phyloP scores from a whole-genome alignment of 1,284 basidiomycete genomes.

The Phylloboletellus chloephorus region DNA sequence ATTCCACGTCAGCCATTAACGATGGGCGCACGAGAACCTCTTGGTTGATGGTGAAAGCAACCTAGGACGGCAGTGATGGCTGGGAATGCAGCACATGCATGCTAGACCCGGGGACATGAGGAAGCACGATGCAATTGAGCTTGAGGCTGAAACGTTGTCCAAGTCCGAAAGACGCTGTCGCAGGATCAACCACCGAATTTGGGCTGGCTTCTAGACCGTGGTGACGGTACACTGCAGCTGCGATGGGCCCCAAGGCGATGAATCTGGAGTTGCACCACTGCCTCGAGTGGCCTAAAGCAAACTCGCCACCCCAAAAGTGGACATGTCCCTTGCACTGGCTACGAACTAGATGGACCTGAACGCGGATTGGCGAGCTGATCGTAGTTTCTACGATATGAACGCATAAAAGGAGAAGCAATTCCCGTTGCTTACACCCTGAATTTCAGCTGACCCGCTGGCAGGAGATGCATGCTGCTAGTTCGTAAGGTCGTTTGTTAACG shows the following conservation, averaged over 20 bases:
- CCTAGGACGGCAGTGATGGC: slow-evolving; percentile 25
- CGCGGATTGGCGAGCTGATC: slow-evolving; percentile 6
- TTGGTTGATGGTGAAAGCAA: slow-evolving; percentile 15
- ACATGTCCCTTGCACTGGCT: background rate
- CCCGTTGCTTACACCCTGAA: slow-evolving; percentile 31
- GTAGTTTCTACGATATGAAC: slow-evolving; percentile 16
- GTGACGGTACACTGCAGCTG: slow-evolving; percentile 8
- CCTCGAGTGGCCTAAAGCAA: background rate
- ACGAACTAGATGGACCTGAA: slow-evolving; percentile 1
- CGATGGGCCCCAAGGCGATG: slow-evolving; percentile 5
- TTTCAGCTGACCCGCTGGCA: slow-evolving; percentile 18
- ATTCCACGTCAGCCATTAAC: slow-evolving; percentile 11
- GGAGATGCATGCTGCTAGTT: slow-evolving; percentile 14
- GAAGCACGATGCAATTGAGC: slow-evolving; percentile 12
- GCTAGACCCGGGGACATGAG: slow-evolving; percentile 3
- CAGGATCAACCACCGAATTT: slow-evolving; percentile 4
- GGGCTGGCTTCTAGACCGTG: slow-evolving; percentile 7
- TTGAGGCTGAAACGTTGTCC: slow-evolving; percentile 27
- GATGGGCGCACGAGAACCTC: slow-evolving; percentile 18
- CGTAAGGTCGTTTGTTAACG: slow-evolving; percentile 11
- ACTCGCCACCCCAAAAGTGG: slow-evolving; percentile 7
- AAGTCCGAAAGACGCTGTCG: slow-evolving; percentile 25
- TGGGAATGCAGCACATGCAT: slow-evolving; percentile 11
- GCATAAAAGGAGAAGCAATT: slow-evolving; percentile 27
- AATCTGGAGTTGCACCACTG: slow-evolving; percentile 8